Evolutionary conservation across 371 early-diverging fungal species (phyloP), one percentile per base, ranked within the genome.

Genomic region (Rhizopus microsporus): DNA sequence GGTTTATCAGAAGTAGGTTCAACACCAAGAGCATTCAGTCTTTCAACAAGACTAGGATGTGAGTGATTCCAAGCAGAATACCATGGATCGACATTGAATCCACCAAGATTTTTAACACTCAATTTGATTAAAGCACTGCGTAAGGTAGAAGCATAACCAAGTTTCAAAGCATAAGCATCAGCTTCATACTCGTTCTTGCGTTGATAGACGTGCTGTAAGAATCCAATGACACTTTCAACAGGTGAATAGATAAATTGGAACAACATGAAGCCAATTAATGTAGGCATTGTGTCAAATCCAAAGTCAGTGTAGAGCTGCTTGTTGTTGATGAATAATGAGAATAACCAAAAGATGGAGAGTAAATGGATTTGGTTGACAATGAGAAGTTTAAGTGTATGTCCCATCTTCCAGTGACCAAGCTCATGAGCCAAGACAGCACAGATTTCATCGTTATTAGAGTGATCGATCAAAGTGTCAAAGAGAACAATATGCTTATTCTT

Each of bases 401-500:
- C 87, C 68, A 89, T 82, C 37, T 90, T 73, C 98, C 98, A 99
- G 68, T 99, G 99, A 0, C 99, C 99, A 10, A 99, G 78, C 73
- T 99, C 99, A 72, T 99, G 99, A 3, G 86, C 88, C 83, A 97
- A 80, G 4, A 96, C 88, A n/a, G 96, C 97, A 39, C 91, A 90
- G 46, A 97, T 89, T 71, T 98, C 96, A 45, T 96, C 93, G 34
- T 82, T 78, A 23, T 79, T 77, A 12, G 88, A 82, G 50, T 98
- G 94, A 16, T 92, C 90, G 46, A 98, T 68, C 51, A 99, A 78
- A 0, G 99, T 99, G 71, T 99, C 99, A 74, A 82, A 99, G 7
- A 99, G 65, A 0, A 99, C 99, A 66, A 99, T 97, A 46, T 96
- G 91, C 86, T 98, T 98, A 78, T 94, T 92, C 73, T 94, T 93